Conservation (phyloP, 306 rosid species). For the Medicago arabica region DNA sequence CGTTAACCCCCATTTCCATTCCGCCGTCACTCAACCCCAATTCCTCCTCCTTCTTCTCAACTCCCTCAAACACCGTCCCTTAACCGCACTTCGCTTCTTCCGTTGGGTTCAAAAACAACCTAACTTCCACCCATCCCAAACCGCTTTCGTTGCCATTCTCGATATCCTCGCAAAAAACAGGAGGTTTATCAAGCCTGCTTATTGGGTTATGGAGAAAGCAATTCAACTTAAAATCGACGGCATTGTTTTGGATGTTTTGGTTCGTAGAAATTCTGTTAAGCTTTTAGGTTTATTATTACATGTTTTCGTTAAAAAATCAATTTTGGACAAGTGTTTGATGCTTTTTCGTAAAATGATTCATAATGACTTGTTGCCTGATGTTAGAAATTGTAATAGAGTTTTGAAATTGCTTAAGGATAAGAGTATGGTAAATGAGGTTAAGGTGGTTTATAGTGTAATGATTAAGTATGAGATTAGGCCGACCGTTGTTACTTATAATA, state of each 20-base stretch:
- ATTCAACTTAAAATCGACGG: slow-evolving; percentile 46
- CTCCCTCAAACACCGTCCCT: slow-evolving; percentile 54
- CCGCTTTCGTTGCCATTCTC: slow-evolving; percentile 56
- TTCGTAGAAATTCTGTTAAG: slow-evolving; percentile 43
- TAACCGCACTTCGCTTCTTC: slow-evolving; percentile 64
- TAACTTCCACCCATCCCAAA: slow-evolving; percentile 50
- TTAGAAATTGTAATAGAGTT: slow-evolving; percentile 76
- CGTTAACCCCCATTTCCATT: slow-evolving; percentile 51
- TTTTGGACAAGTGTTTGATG: slow-evolving; percentile 61
- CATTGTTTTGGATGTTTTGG: slow-evolving; percentile 52
- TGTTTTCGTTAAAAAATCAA: slow-evolving; percentile 56
- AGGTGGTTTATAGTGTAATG: slow-evolving; percentile 65
- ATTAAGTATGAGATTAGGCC: slow-evolving; percentile 63
- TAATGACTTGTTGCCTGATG: slow-evolving; percentile 69
- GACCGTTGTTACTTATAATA: slow-evolving; percentile 65
- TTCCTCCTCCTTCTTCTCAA: slow-evolving; percentile 58
- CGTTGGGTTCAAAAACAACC: slow-evolving; percentile 72
- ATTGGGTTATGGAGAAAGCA: slow-evolving; percentile 64
- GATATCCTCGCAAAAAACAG: slow-evolving; percentile 62
- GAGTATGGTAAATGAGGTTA: slow-evolving; percentile 45
- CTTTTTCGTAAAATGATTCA: slow-evolving; percentile 61
- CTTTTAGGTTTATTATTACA: slow-evolving; percentile 68
- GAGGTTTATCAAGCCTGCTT: slow-evolving; percentile 57
- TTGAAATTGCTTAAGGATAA: slow-evolving; percentile 66
- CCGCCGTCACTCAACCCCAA: slow-evolving; percentile 62